A percentile compares a stretch with the other conserved stretches of the same genome.
Conservation (phyloP, 78 protist genomes). For the Dictyostelium firmibasis region DNA sequence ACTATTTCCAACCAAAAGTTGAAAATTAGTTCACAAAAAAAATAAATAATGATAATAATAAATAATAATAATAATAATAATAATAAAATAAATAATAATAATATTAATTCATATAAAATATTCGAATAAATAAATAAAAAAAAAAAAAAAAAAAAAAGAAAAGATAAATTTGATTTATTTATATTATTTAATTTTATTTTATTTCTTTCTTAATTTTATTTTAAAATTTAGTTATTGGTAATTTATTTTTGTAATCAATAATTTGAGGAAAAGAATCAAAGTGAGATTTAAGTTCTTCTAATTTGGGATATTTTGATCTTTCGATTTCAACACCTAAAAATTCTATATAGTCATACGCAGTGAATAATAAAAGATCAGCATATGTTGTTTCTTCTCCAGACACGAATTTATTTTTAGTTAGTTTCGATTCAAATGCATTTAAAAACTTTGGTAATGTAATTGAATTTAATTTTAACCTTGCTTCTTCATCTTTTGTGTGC, state of each 20-base stretch:
- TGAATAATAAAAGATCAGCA: slow-evolving; percentile 2
- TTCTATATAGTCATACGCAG: background rate
- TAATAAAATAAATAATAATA: no score
- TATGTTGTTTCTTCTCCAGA: background rate
- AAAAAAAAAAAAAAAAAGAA: background rate
- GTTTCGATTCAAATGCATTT: background rate
- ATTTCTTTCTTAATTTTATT: background rate
- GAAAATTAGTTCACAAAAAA: background rate
- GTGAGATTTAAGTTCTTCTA: background rate
- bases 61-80: background rate
- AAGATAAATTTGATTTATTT: background rate
- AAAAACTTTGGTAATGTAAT: background rate
- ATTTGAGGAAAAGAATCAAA: background rate
- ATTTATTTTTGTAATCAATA: background rate
- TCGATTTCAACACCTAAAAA: background rate
- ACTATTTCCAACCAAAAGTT: slow-evolving; percentile 4
- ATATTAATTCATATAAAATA: no score
- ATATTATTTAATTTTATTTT: background rate
- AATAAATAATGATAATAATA: background rate
- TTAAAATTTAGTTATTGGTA: background rate
- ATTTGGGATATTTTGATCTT: background rate
- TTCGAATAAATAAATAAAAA: background rate
- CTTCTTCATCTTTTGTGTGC: background rate
- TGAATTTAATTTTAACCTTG: background rate
- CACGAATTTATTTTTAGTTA: background rate